phyloP scores from a whole-genome alignment of 345 rosid genomes.

The Odontarrhena argentea region DNA sequence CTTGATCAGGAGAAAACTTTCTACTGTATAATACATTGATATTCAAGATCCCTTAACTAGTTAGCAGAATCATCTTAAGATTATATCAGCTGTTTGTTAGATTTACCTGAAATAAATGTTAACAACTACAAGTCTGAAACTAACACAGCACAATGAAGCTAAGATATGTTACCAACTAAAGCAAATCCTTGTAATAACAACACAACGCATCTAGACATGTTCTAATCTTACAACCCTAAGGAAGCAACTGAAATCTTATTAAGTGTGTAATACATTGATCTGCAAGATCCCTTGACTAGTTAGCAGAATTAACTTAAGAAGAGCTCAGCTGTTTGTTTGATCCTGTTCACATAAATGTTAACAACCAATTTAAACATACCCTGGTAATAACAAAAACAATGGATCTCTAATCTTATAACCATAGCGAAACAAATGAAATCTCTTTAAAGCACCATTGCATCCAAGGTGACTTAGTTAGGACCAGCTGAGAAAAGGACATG shows the following conservation, averaged over 20 bases:
- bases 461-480: conserved; percentile 35
- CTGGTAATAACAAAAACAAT: neutral
- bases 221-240: too few species aligned
- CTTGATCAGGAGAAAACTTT: conserved; percentile 15
- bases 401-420: neutral
- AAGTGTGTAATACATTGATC: too few species aligned
- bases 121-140: too few species aligned
- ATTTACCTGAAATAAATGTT: too few species aligned
- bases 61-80: neutral
- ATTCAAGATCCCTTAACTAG: conserved; percentile 15
- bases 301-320: neutral
- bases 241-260: too few species aligned
- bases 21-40: neutral
- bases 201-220: too few species aligned
- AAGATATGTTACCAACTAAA: too few species aligned
- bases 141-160: too few species aligned
- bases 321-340: conserved; percentile 6
- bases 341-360: conserved; percentile 22
- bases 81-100: too few species aligned
- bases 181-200: too few species aligned
- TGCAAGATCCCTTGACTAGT: too few species aligned
- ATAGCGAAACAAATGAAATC: conserved; percentile 1
- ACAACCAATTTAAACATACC: neutral
- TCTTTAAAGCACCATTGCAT: neutral
- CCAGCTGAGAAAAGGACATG: conserved; percentile 38